Conservation (phyloP, 306 rosid genomes). For the Betula pendula region DNA sequence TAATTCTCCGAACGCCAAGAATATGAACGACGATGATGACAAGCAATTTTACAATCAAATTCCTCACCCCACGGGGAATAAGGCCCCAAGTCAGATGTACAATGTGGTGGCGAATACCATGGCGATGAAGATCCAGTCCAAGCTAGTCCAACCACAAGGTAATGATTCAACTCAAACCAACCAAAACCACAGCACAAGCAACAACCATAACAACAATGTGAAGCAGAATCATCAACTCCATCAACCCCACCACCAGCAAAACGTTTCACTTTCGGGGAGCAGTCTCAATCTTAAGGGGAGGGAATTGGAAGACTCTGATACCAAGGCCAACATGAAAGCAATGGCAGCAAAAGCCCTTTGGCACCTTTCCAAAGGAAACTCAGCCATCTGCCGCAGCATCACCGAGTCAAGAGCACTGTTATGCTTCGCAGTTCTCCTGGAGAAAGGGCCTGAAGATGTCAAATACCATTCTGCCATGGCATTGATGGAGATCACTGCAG, state of each 20-base stretch:
- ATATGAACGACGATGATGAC: conserved; percentile 26
- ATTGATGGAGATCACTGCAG: conserved; percentile 80
- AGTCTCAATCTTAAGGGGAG: conserved; percentile 65
- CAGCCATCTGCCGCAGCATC: conserved; percentile 73
- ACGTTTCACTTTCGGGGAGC: conserved; percentile 50
- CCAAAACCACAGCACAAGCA: conserved; percentile 23
- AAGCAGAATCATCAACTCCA: conserved; percentile 37
- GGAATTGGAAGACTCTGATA: conserved; percentile 67
- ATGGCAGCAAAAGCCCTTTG: conserved; percentile 90
- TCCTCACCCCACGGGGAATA: conserved; percentile 58
- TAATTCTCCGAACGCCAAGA: conserved; percentile 21
- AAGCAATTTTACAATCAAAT: conserved; percentile 31
- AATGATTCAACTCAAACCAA: conserved; percentile 28
- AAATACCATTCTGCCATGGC: conserved; percentile 88
- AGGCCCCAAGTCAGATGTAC: conserved; percentile 52
- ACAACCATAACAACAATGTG: conserved; percentile 37
- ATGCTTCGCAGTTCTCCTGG: conserved; percentile 83
- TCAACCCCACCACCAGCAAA: conserved; percentile 41
- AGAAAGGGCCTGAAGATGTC: conserved; percentile 72
- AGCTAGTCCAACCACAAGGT: conserved; percentile 5
- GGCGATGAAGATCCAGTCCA: conserved; percentile 47
- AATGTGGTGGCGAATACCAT: conserved; percentile 60
- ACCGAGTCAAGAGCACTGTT: conserved; percentile 88
- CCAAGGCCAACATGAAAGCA: conserved; percentile 78
- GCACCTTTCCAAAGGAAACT: conserved; percentile 68